Evolutionary conservation across 768 basidiomycete genomes (phyloP), one percentile per base, ranked within the genome.

Genomic region (Mycena olivaceomarginata): DNA sequence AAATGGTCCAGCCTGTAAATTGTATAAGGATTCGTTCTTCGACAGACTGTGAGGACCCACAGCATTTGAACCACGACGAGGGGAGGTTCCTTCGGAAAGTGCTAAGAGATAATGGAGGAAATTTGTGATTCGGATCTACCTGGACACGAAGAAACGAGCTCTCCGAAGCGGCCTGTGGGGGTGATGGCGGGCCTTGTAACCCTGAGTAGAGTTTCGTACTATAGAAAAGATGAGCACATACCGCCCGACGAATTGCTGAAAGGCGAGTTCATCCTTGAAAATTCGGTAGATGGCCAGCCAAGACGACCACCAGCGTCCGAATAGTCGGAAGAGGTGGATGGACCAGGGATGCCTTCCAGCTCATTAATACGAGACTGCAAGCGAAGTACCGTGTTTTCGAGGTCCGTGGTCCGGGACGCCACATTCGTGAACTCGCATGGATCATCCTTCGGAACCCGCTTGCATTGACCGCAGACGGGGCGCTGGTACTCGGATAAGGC

Each of bases 381-480:
- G 22, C 84, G 84, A 0, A 82, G 74, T 13, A 90, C 77, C 0
- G 87, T 81, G 13, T 87, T 84, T 75, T 90, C 88, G 13, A 90
- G 79, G 2, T 83, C 80, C 65, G 88, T 79, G 0, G 87, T 82
- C 13, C 87, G 85, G 75, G 57, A 70, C 20, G 80, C 79, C 11
- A 82, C 85, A 66, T 89, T 89, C 0, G 84, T 85, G 72, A 90
- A 90, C 81, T 90, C 88, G 72, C 90, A 90, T 40, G 88, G 87
- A 59, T 57, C 68, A n/a, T 69, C 68, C 22, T 87, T 82, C 56
- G 87, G 84, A 0, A 85, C 83, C 6, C 86, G 81, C n/a, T 81
- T 76, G 76, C 89, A 90, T 57, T 85, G 88, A 7, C 84, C 84
- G 72, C 89, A 90, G 43, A 74, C 37, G 11, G 80, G 80, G 6